Evolutionary conservation across 495 filamentous ascomycete species (phyloP).

Genomic region (Elaphomyces granulatus): DNA sequence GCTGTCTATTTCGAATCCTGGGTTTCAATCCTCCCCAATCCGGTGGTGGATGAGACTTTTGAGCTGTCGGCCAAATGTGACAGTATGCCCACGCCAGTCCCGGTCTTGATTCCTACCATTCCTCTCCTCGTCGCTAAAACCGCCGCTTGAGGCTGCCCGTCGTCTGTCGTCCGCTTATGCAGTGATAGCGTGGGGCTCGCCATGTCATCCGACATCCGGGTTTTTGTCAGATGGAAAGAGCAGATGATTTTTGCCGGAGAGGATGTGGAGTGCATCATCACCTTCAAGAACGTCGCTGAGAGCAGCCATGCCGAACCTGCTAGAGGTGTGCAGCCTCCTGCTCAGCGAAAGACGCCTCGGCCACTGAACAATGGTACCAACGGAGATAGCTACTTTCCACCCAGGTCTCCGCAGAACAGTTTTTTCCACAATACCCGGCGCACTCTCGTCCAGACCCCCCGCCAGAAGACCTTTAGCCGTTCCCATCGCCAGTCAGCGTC

Average conservation of each 20-base stretch:
- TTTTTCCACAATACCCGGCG: conserved; percentile 26
- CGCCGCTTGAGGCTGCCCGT: too few species aligned
- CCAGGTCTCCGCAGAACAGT: conserved; percentile 27
- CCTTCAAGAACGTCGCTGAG: conserved; percentile 76
- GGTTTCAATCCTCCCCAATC: too few species aligned
- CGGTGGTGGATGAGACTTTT: too few species aligned
- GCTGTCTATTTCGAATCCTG: too few species aligned
- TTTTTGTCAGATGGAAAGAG: conserved; percentile 87
- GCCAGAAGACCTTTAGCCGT: conserved; percentile 11
- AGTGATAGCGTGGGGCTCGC: conserved; percentile 23
- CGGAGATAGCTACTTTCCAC: conserved; percentile 27
- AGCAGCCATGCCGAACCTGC: conserved; percentile 13
- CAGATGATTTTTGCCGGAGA: conserved; percentile 90
- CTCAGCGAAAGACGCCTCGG: conserved; percentile 33
- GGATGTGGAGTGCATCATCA: conserved; percentile 85
- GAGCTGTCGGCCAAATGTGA: too few species aligned
- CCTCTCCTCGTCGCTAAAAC: too few species aligned
- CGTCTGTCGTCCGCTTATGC: conserved; percentile 21
- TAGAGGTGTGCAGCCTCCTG: conserved; percentile 19
- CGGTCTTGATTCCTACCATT: too few species aligned
- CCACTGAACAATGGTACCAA: conserved; percentile 24
- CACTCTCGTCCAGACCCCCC: conserved; percentile 22
- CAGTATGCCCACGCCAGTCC: too few species aligned
- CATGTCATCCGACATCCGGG: conserved; percentile 60
- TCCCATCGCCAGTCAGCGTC: conserved; percentile 31